These are phyloP conservation scores for Cyberlindnera americana DNA, from an alignment of 805 yeast species.

Conservation along the genomic window DNA sequence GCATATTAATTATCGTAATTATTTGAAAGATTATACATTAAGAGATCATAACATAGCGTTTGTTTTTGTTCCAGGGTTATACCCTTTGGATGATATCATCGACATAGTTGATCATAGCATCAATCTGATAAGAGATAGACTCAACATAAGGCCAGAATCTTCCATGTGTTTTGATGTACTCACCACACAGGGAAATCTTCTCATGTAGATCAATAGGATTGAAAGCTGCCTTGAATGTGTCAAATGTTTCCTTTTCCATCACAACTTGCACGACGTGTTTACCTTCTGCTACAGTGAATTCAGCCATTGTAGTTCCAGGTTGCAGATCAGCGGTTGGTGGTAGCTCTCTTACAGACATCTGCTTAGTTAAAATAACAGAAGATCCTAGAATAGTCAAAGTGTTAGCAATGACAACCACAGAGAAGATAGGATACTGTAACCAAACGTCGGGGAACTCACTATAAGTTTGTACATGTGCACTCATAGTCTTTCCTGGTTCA, in stretches of 20 bases:
- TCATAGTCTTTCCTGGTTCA: constrained; percentile 20
- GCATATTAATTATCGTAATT: no score
- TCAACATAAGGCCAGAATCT: constrained; percentile 29
- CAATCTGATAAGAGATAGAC: constrained; percentile 22
- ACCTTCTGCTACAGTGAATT: constrained; percentile 11
- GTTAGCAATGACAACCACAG: constrained; percentile 28
- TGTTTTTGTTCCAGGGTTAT: no score
- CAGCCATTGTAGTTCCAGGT: constrained; percentile 7
- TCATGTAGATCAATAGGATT: constrained; percentile 17
- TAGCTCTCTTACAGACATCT: constrained; percentile 17
- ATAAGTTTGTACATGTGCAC: constrained; percentile 21
- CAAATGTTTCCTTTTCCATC: constrained; percentile 9
- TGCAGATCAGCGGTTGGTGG: constrained; percentile 4
- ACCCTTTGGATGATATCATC: constrained; percentile 14
- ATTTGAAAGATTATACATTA: no score
- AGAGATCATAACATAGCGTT: no score
- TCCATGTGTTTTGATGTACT: constrained; percentile 26
- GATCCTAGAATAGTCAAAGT: constrained; percentile 33
- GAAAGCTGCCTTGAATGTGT: constrained; percentile 14
- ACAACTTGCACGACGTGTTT: constrained; percentile 14
- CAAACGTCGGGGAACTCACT: constrained; percentile 36
- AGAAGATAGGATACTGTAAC: constrained; percentile 37
- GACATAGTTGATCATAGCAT: constrained; percentile 23
- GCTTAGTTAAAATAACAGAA: constrained; percentile 24
- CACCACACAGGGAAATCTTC: constrained; percentile 21